Evolutionary conservation across 148 eudicot genomes (phyloP), one percentile per base, ranked within the genome.

Genomic region (Amaranthus hypochondriacus): DNA sequence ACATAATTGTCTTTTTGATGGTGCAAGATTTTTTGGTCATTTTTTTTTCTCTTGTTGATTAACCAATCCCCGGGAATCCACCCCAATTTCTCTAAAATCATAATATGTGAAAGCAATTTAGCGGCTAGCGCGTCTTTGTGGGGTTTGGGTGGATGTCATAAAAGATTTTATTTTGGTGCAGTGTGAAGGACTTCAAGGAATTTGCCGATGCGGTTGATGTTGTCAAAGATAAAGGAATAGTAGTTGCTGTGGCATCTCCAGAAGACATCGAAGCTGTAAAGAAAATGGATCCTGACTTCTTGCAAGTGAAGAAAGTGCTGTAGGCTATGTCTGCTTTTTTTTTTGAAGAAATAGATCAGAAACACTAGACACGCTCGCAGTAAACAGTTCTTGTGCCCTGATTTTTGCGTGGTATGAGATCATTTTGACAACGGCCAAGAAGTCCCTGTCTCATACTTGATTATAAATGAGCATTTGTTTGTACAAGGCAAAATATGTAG

Each of bases 171-270:
- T 18, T 75, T 28, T 9, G 66, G 61, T 71, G 76, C 83, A 95
- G 99, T 60, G 77, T 95, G 80, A 78, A 69, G 56, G 92, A 95
- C 81, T 95, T 95, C 87, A 90, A 86, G 85, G 94, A 95, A 78
- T 95, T 95, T 78, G 94, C 88, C 6, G 89, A 85, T 39, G 89
- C 83, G 21, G 74, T 95, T 51, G 94, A 92, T 72, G 84, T 82
- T 7, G 94, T 95, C 12, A 95, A 95, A 81, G 87, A 85, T 74
- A 87, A 77, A 77, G 99, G 99, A 51, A 82, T 90, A 14, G 88
- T 87, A 79, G 99, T 92, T 13, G 89, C 93, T 43, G 99, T 95
- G 81, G 96, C 99, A 59, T 95, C 97, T 69, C 92, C 90, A 0
- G 99, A 95, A 44, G 99, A 92, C 56, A 92, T 90, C 10, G 91